phyloP scores from a whole-genome alignment of 2,329 filamentous ascomycete species.

The Helotiales sp. region DNA sequence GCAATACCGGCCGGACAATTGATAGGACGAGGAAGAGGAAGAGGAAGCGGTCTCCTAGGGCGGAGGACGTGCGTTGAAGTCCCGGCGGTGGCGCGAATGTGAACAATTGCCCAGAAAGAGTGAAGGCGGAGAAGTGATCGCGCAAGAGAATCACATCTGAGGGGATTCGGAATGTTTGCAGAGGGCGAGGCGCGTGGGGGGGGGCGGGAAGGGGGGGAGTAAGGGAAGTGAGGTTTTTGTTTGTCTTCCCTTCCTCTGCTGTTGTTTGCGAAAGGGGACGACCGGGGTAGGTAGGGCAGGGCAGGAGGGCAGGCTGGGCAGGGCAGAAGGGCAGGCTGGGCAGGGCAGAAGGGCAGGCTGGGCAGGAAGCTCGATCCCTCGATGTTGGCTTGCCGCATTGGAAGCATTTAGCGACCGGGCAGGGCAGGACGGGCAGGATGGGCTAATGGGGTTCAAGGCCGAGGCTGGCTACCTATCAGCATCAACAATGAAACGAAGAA shows the following conservation, averaged over 20 bases:
- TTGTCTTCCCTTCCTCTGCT: conserved; percentile 10
- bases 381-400: conserved; percentile 3
- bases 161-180: not conserved
- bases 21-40: conserved; percentile 7
- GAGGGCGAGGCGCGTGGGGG: not conserved
- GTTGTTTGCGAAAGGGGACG: conserved; percentile 3
- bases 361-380: conserved; percentile 6
- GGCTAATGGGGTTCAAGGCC: not conserved
- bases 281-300: too few species aligned
- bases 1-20: conserved; percentile 16
- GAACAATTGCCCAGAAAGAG: conserved; percentile 15
- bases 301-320: too few species aligned
- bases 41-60: conserved; percentile 6
- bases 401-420: conserved; percentile 10
- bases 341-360: too few species aligned
- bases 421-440: not conserved
- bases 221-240: not conserved
- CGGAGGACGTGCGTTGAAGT: conserved; percentile 17
- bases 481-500: too few species aligned
- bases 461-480: not conserved
- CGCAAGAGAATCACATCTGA: not conserved
- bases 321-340: too few species aligned
- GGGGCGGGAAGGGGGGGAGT: not conserved
- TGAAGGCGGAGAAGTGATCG: conserved; percentile 3
- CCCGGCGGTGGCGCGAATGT: conserved; percentile 8